Conservation (phyloP, 331 rosid species). For the Erythrophleum ivorense region DNA sequence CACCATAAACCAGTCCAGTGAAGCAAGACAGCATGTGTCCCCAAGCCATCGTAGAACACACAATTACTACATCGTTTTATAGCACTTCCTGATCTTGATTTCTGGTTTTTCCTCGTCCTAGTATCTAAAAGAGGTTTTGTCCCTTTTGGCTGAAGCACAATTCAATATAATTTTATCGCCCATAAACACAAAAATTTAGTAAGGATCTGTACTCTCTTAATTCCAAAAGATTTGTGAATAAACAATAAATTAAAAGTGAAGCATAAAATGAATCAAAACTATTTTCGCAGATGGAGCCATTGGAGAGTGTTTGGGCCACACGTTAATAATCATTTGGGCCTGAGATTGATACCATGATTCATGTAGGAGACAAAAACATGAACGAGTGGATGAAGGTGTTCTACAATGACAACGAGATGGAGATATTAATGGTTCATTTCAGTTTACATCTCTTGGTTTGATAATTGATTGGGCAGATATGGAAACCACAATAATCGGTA, state of each 20-base stretch:
- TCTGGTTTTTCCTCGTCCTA: neutral
- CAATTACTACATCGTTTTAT: neutral
- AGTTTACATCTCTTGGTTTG: neutral
- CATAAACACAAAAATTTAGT: neutral
- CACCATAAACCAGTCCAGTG: constrained; percentile 6
- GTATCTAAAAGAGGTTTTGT: neutral
- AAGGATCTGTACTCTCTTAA: neutral
- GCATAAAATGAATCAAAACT: too few relatives aligned
- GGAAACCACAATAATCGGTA: neutral
- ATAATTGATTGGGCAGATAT: neutral
- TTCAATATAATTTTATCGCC: neutral
- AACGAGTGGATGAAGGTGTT: constrained; percentile 15
- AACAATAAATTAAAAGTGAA: neutral
- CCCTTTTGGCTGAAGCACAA: constrained; percentile 13
- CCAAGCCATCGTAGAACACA: neutral
- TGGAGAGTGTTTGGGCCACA: neutral
- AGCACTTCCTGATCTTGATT: neutral
- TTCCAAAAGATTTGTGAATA: neutral
- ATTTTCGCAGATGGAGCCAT: neutral
- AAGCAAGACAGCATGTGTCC: constrained; percentile 1
- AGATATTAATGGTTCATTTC: neutral
- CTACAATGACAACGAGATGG: neutral
- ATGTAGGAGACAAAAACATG: neutral
- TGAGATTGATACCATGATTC: neutral
- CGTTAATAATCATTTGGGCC: neutral